phyloP scores from a whole-genome alignment of 345 rosid genomes.

The Mangifera indica region DNA sequence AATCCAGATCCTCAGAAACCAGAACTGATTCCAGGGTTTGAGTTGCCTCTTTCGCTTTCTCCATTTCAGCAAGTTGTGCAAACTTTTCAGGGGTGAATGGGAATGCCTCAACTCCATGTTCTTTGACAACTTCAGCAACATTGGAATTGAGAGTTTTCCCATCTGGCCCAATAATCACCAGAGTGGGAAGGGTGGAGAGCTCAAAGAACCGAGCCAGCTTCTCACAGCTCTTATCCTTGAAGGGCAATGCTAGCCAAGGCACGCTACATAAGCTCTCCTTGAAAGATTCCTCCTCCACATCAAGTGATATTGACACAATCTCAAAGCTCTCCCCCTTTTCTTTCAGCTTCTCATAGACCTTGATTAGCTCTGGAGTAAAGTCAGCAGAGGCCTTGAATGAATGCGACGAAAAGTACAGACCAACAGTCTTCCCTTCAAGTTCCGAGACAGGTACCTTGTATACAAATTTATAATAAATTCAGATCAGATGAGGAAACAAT shows the following conservation, averaged over 20 bases:
- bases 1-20: slow-evolving; percentile 58
- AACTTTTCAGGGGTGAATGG: slow-evolving; percentile 72
- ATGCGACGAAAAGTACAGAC: slow-evolving; percentile 49
- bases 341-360: slow-evolving; percentile 48
- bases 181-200: slow-evolving; percentile 44
- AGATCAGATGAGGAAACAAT: slow-evolving; percentile 4
- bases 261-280: slow-evolving; percentile 43
- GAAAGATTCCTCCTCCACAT: slow-evolving; percentile 53
- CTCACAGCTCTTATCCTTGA: slow-evolving; percentile 42
- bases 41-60: slow-evolving; percentile 47
- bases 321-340: slow-evolving; percentile 58
- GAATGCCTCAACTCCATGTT: slow-evolving; percentile 56
- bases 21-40: slow-evolving; percentile 61
- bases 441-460: slow-evolving; percentile 54
- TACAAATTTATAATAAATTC: background rate
- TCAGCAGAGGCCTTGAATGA: slow-evolving; percentile 32
- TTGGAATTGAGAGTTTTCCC: slow-evolving; percentile 61
- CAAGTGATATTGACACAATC: slow-evolving; percentile 60
- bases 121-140: slow-evolving; percentile 58
- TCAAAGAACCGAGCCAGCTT: slow-evolving; percentile 58
- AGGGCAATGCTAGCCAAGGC: slow-evolving; percentile 79
- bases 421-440: slow-evolving; percentile 65
- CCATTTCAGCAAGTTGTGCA: slow-evolving; percentile 52
- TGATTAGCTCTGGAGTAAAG: slow-evolving; percentile 52
- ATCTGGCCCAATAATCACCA: slow-evolving; percentile 69